These are phyloP conservation scores for Penicillium polonicum DNA, from an alignment of 2,329 filamentous ascomycete species.

Conservation along the genomic window DNA sequence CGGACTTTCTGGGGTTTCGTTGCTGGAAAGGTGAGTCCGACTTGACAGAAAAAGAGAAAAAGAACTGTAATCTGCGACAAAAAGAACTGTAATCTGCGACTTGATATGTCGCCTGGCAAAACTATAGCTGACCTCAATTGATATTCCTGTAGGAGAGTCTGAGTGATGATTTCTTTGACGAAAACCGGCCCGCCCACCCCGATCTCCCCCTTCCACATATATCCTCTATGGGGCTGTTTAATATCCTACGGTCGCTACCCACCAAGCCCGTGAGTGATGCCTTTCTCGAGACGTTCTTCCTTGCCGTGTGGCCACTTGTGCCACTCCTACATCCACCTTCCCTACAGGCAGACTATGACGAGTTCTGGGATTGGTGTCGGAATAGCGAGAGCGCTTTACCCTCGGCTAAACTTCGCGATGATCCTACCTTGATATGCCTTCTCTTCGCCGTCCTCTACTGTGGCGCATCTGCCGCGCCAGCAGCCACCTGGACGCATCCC, in stretches of 20 bases:
- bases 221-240: neutral
- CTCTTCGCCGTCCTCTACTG: neutral
- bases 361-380: constrained; percentile 12
- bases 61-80: neutral
- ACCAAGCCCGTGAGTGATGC: neutral
- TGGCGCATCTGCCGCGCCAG: neutral
- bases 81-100: neutral
- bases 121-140: neutral
- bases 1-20: neutral
- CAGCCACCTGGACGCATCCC: neutral
- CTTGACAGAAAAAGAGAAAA: neutral
- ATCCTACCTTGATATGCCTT: constrained; percentile 6
- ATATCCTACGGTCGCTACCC: neutral
- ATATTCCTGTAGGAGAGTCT: neutral
- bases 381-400: neutral
- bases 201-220: neutral
- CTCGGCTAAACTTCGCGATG: neutral
- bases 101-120: neutral
- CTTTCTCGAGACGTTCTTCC: neutral
- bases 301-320: neutral
- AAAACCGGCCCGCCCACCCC: neutral
- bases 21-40: neutral
- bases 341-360: constrained; percentile 9
- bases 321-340: constrained; percentile 5
- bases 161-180: neutral